Percentiles rank a stretch among this genome's conserved stretches.
These are phyloP conservation scores for Parachaetomium inaequale DNA, from an alignment of 495 filamentous ascomycete genomes.

Conservation along the genomic window DNA sequence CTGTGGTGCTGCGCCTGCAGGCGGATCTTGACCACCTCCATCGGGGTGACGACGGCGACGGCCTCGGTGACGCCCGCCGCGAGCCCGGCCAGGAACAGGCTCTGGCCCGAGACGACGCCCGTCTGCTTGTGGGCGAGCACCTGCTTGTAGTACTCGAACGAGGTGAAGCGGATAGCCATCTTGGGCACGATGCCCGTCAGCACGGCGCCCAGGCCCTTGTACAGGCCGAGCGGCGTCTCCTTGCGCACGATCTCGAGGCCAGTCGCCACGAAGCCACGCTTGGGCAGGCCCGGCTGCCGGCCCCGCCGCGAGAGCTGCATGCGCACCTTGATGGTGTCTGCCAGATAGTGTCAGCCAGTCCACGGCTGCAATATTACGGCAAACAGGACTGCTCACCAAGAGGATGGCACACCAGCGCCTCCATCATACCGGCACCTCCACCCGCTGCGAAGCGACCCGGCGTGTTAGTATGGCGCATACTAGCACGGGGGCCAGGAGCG, in stretches of 20 bases:
- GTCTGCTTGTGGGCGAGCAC: conserved; percentile 62
- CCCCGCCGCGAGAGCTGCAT: conserved; percentile 96
- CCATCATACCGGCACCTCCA: conserved; percentile 98
- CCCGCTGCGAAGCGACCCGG: conserved; percentile 59
- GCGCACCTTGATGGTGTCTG: conserved; percentile 96
- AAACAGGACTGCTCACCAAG: conserved; percentile 60
- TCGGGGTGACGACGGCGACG: conserved; percentile 91
- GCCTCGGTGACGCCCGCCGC: conserved; percentile 93
- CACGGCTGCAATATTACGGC: not conserved
- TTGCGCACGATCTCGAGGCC: conserved; percentile 81
- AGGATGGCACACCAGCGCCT: conserved; percentile 94
- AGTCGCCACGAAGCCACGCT: conserved; percentile 83
- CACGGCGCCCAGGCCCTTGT: conserved; percentile 86
- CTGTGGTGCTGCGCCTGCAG: conserved; percentile 95
- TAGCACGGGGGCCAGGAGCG: not conserved
- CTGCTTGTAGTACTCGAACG: conserved; percentile 93
- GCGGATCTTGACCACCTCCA: conserved; percentile 98
- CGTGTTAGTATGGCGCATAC: conserved; percentile 20
- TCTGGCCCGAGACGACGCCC: conserved; percentile 63
- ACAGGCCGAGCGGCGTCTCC: conserved; percentile 88
- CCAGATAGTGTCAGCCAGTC: not conserved
- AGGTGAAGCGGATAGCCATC: conserved; percentile 99
- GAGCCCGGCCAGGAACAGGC: conserved; percentile 87
- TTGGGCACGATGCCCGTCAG: conserved; percentile 96
- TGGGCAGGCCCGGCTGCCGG: conserved; percentile 68